Evolutionary conservation across 192 early-diverging fungal genomes (phyloP), one percentile per base, ranked within the genome.

Genomic region (Podila horticola): DNA sequence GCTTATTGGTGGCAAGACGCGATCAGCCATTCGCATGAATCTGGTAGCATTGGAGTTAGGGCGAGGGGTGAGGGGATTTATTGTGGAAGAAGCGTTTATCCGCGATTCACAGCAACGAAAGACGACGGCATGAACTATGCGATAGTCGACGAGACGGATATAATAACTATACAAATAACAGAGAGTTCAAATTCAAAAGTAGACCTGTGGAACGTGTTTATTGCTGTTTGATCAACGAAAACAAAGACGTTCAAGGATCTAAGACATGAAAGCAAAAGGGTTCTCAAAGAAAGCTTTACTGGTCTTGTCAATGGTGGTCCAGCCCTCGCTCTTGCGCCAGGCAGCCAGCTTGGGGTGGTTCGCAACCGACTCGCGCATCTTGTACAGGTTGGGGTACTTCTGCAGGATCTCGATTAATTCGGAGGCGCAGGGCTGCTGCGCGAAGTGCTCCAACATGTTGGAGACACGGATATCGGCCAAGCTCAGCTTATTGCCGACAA

Each of bases 301-400:
- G 4, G 2, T 11, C n/a, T 58, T 45, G 10, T 19, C 17, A 15
- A 62, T 31, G 29, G 15, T 48, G 33, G 50, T 28, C n/a, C 61
- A 71, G 9, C 31, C 29, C 22, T 55, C 50, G 30, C 31, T 30
- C n/a, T 61, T 55, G 59, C 75, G 58, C 75, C 75, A 77, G 9
- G 30, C 33, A 13, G 65, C 75, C 8, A 77, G 62, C 48, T 77
- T 77, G 38, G 75, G 75, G 49, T 77, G 26, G 5, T 67, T 61
- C 8, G 64, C 50, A 10, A 77, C 75, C 19, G 64, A 65, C 20
- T 71, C 64, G 13, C 36, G 58, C 10, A 77, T 57, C 36, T 71
- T 77, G 10, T 49, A 20, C n/a, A 77, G 34, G 10, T 57, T 13
- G 22, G 28, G 63, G 1, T 62, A 71, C 58, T 77, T 66, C 50